These are phyloP conservation scores for Thelonectria olida DNA, from an alignment of 2,329 filamentous ascomycete genomes.

Conservation along the genomic window DNA sequence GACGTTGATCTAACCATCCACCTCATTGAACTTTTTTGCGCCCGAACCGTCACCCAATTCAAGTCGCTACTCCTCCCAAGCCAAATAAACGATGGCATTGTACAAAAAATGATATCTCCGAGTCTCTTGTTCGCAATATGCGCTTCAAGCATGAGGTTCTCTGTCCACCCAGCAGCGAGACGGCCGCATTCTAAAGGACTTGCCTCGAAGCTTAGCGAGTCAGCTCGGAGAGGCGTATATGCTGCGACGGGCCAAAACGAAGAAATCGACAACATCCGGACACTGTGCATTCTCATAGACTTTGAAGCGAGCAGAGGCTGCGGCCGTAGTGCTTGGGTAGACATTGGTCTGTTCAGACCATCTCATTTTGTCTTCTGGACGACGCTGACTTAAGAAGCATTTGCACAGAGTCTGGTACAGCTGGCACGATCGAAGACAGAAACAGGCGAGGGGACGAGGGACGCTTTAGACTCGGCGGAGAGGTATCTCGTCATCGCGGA, in stretches of 20 bases:
- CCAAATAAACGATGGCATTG: not conserved
- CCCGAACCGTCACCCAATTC: conserved; percentile 1
- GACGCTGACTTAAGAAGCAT: too few species aligned
- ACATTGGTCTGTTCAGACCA: conserved; percentile 6
- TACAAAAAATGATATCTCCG: not conserved
- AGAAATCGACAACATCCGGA: not conserved
- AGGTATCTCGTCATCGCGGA: conserved; percentile 1
- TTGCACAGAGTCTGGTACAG: not conserved
- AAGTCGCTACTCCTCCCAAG: not conserved
- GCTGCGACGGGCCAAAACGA: not conserved
- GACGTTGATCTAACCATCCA: not conserved
- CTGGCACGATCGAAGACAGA: not conserved
- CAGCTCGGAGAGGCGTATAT: not conserved
- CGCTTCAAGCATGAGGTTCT: conserved; percentile 16
- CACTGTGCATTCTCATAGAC: conserved; percentile 10
- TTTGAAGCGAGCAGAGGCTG: conserved; percentile 1
- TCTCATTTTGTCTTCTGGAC: too few species aligned
- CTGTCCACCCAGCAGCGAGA: conserved; percentile 4
- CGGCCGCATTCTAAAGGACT: not conserved
- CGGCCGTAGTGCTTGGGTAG: conserved; percentile 13
- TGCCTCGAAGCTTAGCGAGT: not conserved
- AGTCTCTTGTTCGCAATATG: conserved; percentile 13
- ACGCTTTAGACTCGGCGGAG: not conserved
- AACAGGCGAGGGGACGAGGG: not conserved
- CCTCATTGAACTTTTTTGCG: conserved; percentile 7